These are phyloP conservation scores for Claviceps maximensis DNA, from an alignment of 2,329 filamentous ascomycete genomes.

Conservation along the genomic window DNA sequence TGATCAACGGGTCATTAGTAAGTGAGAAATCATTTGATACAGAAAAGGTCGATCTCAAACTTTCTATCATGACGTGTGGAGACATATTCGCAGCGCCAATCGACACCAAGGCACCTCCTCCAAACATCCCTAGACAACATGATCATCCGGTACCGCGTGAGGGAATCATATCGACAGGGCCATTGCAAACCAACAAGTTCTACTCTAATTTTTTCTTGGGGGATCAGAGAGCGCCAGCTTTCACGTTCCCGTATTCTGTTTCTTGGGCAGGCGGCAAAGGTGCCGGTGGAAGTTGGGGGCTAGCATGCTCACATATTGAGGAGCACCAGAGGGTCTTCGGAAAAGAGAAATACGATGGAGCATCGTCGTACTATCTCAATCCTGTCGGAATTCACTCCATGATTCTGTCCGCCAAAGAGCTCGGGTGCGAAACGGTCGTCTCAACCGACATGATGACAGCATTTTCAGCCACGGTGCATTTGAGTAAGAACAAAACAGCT, in stretches of 20 bases:
- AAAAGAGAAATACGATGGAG: slow-evolving; percentile 37
- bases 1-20: neutral
- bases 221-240: slow-evolving; percentile 54
- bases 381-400: slow-evolving; percentile 73
- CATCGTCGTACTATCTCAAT: slow-evolving; percentile 62
- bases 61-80: slow-evolving; percentile 15
- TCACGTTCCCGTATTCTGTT: slow-evolving; percentile 63
- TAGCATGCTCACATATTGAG: slow-evolving; percentile 65
- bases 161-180: slow-evolving; percentile 33
- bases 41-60: neutral
- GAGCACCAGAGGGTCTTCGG: slow-evolving; percentile 55
- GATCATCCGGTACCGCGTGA: slow-evolving; percentile 47
- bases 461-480: slow-evolving; percentile 52
- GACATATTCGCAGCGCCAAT: slow-evolving; percentile 47
- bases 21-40: neutral
- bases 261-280: slow-evolving; percentile 54
- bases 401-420: slow-evolving; percentile 64
- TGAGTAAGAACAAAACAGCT: slow-evolving; percentile 41
- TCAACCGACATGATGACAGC: slow-evolving; percentile 41
- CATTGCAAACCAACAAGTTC: slow-evolving; percentile 67
- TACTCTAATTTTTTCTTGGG: slow-evolving; percentile 71
- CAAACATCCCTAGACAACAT: slow-evolving; percentile 29
- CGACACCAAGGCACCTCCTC: slow-evolving; percentile 35
- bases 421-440: slow-evolving; percentile 46
- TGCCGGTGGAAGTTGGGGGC: slow-evolving; percentile 55